phyloP scores from a whole-genome alignment of 2,329 filamentous ascomycete genomes.

The Fusarium temperatum region DNA sequence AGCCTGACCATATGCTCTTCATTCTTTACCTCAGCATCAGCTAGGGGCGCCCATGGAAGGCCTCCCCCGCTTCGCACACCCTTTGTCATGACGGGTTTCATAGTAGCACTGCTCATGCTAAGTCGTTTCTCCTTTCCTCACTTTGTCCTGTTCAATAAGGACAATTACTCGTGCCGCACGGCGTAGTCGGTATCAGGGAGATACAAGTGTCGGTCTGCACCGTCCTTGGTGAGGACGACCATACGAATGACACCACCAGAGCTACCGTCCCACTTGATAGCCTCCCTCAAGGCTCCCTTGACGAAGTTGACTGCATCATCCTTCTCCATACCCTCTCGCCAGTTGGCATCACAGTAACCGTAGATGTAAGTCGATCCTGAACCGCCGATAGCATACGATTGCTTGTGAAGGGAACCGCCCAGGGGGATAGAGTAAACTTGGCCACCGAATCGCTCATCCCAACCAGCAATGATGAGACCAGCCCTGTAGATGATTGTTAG shows the following conservation, averaged over 20 bases:
- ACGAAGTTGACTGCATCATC: constrained; percentile 91
- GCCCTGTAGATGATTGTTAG: constrained; percentile 65
- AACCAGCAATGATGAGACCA: constrained; percentile 98
- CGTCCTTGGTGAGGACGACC: constrained; percentile 92
- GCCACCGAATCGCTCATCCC: constrained; percentile 92
- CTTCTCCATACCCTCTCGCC: constrained; percentile 95
- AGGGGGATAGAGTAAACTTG: constrained; percentile 98
- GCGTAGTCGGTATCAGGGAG: constrained; percentile 91
- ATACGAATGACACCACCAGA: constrained; percentile 98
- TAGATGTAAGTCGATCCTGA: constrained; percentile 99
- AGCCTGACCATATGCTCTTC: constrained; percentile 16
- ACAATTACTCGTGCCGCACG: constrained; percentile 69
- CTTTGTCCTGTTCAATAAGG: constrained; percentile 30
- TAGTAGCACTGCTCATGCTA: constrained; percentile 23
- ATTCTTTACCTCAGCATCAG: constrained; percentile 7
- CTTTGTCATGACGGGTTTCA: constrained; percentile 28
- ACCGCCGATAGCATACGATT: constrained; percentile 92
- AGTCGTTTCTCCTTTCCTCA: constrained; percentile 6
- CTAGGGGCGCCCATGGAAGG: background rate
- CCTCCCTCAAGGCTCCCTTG: constrained; percentile 88
- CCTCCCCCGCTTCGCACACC: constrained; percentile 7
- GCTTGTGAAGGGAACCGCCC: constrained; percentile 97
- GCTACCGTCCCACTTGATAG: constrained; percentile 99
- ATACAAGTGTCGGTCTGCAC: constrained; percentile 93
- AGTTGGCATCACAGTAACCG: constrained; percentile 96